Percentiles rank a stretch among this genome's conserved stretches.
Evolutionary conservation across 139 green algal species (phyloP).

Genomic region (Zygnema circumcarinatum): DNA sequence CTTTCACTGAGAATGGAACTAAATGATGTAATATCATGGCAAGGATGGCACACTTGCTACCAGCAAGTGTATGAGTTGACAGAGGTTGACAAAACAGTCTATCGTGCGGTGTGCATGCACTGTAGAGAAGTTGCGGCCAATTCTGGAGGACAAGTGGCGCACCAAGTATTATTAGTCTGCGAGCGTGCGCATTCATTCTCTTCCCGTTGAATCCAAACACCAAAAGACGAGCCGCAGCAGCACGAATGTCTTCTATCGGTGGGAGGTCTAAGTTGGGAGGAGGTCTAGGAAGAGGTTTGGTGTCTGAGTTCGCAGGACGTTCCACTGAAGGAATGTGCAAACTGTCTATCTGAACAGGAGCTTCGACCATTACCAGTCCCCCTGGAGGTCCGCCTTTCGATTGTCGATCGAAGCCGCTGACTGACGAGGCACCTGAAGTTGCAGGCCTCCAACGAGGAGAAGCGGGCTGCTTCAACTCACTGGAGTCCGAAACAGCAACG

Average conservation of each 20-base stretch:
- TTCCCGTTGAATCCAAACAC: constrained; percentile 58
- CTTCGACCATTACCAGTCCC: background rate
- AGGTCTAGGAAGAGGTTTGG: background rate
- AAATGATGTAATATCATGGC: too few species aligned
- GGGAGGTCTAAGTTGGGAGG: background rate
- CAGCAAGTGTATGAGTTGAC: too few species aligned
- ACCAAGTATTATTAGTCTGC: constrained; percentile 35
- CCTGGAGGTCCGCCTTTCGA: background rate
- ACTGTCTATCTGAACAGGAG: background rate
- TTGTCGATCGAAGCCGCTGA: background rate
- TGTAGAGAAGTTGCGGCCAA: too few species aligned
- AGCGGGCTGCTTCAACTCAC: background rate
- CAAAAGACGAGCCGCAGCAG: constrained; percentile 23
- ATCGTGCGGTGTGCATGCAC: too few species aligned
- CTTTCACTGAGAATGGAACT: too few species aligned
- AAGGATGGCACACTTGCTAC: too few species aligned
- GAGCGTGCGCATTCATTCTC: constrained; percentile 39
- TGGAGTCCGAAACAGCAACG: background rate
- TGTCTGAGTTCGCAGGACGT: background rate
- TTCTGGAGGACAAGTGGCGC: background rate
- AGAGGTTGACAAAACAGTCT: too few species aligned
- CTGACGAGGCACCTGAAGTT: background rate
- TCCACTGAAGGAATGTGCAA: background rate
- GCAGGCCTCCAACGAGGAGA: background rate
- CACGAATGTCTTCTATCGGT: constrained; percentile 14